A percentile compares a stretch with the other conserved stretches of the same genome.
These are phyloP conservation scores for Beauveria bassiana DNA, from an alignment of 2,329 filamentous ascomycete species.

Conservation along the genomic window DNA sequence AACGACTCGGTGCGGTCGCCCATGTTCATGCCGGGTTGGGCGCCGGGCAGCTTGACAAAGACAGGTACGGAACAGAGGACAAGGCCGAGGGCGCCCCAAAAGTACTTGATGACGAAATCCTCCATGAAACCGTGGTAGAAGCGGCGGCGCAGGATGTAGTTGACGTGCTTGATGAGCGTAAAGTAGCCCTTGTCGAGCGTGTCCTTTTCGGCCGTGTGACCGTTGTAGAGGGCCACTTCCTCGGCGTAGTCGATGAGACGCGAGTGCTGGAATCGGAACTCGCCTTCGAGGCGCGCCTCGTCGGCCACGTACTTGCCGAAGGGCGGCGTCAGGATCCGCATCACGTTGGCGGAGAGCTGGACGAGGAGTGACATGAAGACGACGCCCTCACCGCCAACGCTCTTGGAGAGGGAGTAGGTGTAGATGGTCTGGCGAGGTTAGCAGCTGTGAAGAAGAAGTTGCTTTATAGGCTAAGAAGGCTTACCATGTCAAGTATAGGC, in stretches of 20 bases:
- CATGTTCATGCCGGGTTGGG: constrained; percentile 52
- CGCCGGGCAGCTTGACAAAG: constrained; percentile 82
- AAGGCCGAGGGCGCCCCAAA: constrained; percentile 91
- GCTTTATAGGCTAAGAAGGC: constrained; percentile 12
- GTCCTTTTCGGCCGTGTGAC: constrained; percentile 91
- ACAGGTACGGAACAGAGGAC: constrained; percentile 90
- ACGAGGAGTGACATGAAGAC: constrained; percentile 94
- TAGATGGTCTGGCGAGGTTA: constrained; percentile 62
- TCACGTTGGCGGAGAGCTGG: constrained; percentile 83
- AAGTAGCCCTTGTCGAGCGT: constrained; percentile 98
- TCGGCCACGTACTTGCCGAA: constrained; percentile 98
- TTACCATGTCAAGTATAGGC: constrained; percentile 82
- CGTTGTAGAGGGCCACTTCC: constrained; percentile 85
- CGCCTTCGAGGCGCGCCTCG: constrained; percentile 86
- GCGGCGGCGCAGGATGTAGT: constrained; percentile 80
- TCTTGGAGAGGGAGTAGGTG: constrained; percentile 86
- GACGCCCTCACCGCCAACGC: constrained; percentile 90
- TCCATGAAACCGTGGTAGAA: constrained; percentile 99
- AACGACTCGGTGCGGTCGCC: constrained; percentile 70
- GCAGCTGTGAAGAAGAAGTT: too few relatives aligned
- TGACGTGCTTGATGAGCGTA: constrained; percentile 97
- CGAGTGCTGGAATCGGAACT: constrained; percentile 93
- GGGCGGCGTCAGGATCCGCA: constrained; percentile 89
- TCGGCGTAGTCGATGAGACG: constrained; percentile 93
- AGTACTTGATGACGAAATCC: constrained; percentile 98